Conservation (phyloP, 73 alveolate genomes). For the Tetrahymena elliotti region DNA sequence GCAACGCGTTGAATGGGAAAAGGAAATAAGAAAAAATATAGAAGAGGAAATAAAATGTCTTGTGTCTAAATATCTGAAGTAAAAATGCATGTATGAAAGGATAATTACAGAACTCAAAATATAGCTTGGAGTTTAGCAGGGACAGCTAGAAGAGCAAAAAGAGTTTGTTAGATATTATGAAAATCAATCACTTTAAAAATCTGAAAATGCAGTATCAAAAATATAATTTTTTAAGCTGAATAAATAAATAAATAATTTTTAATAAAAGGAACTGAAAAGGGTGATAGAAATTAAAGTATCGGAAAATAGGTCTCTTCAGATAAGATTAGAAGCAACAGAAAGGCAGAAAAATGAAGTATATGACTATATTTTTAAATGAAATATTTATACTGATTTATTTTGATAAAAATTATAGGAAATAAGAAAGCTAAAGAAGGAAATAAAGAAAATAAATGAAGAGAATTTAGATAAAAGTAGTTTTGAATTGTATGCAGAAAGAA, state of each 20-base stretch:
- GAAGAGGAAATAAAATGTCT: neutral
- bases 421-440: neutral
- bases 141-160: neutral
- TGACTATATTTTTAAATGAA: neutral
- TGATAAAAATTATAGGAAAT: neutral
- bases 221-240: neutral
- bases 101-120: neutral
- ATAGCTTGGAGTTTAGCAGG: neutral
- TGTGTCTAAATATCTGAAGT: neutral
- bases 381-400: neutral
- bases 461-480: neutral
- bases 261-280: neutral
- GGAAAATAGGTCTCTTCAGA: neutral
- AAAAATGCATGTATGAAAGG: neutral
- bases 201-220: neutral
- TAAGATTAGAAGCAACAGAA: neutral
- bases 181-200: neutral
- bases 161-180: neutral
- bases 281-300: neutral
- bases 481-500: neutral
- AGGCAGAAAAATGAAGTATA: neutral
- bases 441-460: neutral
- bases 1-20: neutral
- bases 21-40: neutral
- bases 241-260: neutral